These are phyloP conservation scores for Leucocoprinus leucothites DNA, from an alignment of 768 basidiomycete species.

Conservation along the genomic window DNA sequence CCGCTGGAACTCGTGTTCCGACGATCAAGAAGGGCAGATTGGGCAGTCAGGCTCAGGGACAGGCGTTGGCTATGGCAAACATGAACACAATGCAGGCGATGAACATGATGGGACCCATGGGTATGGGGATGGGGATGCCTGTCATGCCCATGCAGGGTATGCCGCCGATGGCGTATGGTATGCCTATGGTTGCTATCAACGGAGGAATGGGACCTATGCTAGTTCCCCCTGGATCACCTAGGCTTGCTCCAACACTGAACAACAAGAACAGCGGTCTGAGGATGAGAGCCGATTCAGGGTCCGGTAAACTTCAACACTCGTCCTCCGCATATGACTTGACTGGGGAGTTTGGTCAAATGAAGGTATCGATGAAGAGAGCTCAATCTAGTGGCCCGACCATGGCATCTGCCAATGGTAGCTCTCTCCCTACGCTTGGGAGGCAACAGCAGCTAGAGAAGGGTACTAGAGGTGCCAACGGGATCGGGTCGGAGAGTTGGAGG, in stretches of 20 bases:
- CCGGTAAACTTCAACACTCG: constrained; percentile 14
- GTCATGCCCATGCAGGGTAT: constrained; percentile 11
- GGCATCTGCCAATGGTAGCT: background rate
- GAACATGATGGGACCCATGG: constrained; percentile 7
- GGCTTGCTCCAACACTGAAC: background rate
- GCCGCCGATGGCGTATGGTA: constrained; percentile 10
- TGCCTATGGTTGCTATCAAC: constrained; percentile 5
- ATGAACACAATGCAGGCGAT: constrained; percentile 15
- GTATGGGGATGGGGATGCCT: constrained; percentile 7
- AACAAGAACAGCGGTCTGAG: background rate
- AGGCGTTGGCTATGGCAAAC: constrained; percentile 2
- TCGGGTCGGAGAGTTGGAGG: too few species aligned
- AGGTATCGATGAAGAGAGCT: constrained; percentile 16
- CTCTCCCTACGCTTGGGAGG: background rate
- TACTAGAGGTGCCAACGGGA: background rate
- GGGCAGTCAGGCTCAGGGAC: constrained; percentile 1
- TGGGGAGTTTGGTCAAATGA: constrained; percentile 40
- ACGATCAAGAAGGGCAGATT: constrained; percentile 27
- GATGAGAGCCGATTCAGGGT: background rate
- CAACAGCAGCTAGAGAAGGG: background rate
- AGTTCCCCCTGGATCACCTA: background rate
- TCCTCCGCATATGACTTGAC: constrained; percentile 32
- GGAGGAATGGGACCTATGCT: background rate
- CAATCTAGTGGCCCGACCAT: constrained; percentile 4
- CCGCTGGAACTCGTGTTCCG: constrained; percentile 37